Base-by-base conservation (phyloP, 495 filamentous ascomycete species). In the Venustampulla echinocandica region DNA sequence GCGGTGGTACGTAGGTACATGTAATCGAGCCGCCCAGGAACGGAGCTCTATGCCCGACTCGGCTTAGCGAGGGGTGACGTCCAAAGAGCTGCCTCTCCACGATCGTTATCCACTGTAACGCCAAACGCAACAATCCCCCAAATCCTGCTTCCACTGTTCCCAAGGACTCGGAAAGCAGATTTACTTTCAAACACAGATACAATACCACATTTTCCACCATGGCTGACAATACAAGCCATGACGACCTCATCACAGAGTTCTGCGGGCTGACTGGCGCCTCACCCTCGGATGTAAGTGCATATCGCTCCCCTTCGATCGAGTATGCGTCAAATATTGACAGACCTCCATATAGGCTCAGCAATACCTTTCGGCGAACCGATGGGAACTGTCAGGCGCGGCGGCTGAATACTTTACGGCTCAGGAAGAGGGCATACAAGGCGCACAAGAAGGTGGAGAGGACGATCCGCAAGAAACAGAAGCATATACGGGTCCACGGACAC, bases 221-320 rank as follows among this genome's bases (percentile, higher is more conserved):
- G 75, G 71, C 68, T 17, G 76, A 79, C 65, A 67, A 68, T 60
- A 53, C 61, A 24, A 73, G 81, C 54, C 80, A 80, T 47, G 82
- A 90, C 62, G 71, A 74, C 54, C 64, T 85, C 47, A 79, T 92
- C 49, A 73, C 75, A 53, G 70, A 83, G 61, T 89, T 95, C 64
- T 79, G 78, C 61, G 68, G 68, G 42, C 69, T 95, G 57, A 90
- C 88, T 2, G 78, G 81, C 18, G 71, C 75, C 15, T 63, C 71
- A 9, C 62, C 82, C 3, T 65, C 79, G 30, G 73, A 81, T 61
- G 89, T 90, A 72, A 57, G 69, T 53, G 50, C 30, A 28, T 14
- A 6, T 22, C 36, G 15, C 34, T 13, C 14, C 3, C 20, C 28
- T 44, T 0, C 25, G 1, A 22, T 22, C 34, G 10, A 3, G 17